Evolutionary conservation across 2,329 filamentous ascomycete species (phyloP).

Genomic region (Atkinsonella hypoxylon): DNA sequence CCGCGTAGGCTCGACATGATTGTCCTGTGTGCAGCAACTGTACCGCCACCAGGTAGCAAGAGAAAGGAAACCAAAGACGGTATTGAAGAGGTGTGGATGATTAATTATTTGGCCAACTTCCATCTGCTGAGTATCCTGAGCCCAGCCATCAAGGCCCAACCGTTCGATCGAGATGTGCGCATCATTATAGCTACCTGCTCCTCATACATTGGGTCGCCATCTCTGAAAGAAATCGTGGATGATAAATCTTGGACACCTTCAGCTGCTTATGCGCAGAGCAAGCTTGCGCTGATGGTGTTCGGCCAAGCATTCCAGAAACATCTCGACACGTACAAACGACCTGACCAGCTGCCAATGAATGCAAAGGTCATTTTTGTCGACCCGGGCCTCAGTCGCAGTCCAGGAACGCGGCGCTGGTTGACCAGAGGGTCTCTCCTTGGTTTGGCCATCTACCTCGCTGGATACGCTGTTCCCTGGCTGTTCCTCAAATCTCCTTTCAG

Average conservation of each 20-base stretch:
- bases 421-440: constrained; percentile 76
- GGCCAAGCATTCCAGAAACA: constrained; percentile 88
- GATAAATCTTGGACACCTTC: constrained; percentile 41
- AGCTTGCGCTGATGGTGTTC: constrained; percentile 80
- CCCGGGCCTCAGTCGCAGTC: constrained; percentile 73
- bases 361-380: constrained; percentile 78
- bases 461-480: constrained; percentile 77
- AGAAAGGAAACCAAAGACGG: constrained; percentile 60
- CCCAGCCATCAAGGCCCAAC: constrained; percentile 81
- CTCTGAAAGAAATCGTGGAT: constrained; percentile 42
- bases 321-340: constrained; percentile 69
- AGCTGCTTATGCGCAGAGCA: constrained; percentile 51
- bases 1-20: constrained; percentile 83
- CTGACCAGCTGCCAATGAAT: constrained; percentile 72
- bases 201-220: constrained; percentile 69
- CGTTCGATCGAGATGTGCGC: constrained; percentile 84
- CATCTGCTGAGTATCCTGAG: constrained; percentile 85
- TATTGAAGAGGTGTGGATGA: constrained; percentile 80
- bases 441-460: constrained; percentile 60
- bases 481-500: constrained; percentile 73
- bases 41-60: constrained; percentile 55
- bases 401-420: constrained; percentile 78
- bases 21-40: constrained; percentile 70
- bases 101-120: constrained; percentile 94
- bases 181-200: constrained; percentile 80